A percentile compares a stretch with the other conserved stretches of the same genome.
These are phyloP conservation scores for Botrytis cinerea DNA, from an alignment of 2,329 filamentous ascomycete species.

Conservation along the genomic window DNA sequence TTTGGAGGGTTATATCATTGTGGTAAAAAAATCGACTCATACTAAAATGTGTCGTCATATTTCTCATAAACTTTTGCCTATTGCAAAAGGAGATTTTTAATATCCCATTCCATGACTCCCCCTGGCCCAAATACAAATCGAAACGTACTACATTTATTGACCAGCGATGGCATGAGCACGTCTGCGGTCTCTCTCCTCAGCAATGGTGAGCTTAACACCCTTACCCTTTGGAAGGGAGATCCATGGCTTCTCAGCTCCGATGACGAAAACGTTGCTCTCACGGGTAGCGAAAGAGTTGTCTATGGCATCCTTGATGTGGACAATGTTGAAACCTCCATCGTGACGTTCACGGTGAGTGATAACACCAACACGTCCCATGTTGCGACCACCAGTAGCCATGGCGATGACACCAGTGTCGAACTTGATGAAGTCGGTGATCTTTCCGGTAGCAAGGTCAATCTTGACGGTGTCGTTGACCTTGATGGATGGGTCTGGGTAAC, in stretches of 20 bases:
- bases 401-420: slow-evolving; percentile 98
- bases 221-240: slow-evolving; percentile 99
- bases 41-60: slow-evolving; percentile 36
- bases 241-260: slow-evolving; percentile 98
- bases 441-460: slow-evolving; percentile 95
- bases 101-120: slow-evolving; percentile 39
- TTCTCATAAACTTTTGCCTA: slow-evolving; percentile 32
- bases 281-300: slow-evolving; percentile 99
- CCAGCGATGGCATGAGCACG: slow-evolving; percentile 58
- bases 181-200: slow-evolving; percentile 98
- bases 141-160: slow-evolving; percentile 39
- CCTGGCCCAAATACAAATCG: slow-evolving; percentile 34
- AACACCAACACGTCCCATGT: slow-evolving; percentile 99
- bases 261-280: slow-evolving; percentile 99
- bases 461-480: slow-evolving; percentile 99
- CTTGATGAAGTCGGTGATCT: slow-evolving; percentile 97
- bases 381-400: slow-evolving; percentile 99
- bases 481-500: slow-evolving; percentile 96
- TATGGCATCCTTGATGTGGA: slow-evolving; percentile 99
- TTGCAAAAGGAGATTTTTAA: slow-evolving; percentile 34
- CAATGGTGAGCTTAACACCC: slow-evolving; percentile 99
- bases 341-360: slow-evolving; percentile 99
- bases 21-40: slow-evolving; percentile 41
- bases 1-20: slow-evolving; percentile 24
- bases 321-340: slow-evolving; percentile 99